Conservation (phyloP, 2,329 filamentous ascomycete species). For the Fusarium liriodendri region DNA sequence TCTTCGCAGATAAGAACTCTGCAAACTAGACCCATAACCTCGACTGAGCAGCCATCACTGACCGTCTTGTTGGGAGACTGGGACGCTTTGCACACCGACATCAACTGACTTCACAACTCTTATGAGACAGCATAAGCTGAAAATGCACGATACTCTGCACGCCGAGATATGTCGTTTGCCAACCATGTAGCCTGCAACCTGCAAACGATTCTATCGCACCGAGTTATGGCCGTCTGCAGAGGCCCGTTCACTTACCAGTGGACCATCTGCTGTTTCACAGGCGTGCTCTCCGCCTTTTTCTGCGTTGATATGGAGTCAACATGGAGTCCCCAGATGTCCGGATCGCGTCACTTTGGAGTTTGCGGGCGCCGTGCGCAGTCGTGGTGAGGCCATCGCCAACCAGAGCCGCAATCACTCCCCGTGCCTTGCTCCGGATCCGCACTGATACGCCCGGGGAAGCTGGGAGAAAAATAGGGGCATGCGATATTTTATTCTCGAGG, state of each 20-base stretch:
- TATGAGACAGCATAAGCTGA: slow-evolving; percentile 23
- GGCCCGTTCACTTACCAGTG: slow-evolving; percentile 20
- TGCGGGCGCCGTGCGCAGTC: slow-evolving; percentile 16
- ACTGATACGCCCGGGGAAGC: slow-evolving; percentile 17
- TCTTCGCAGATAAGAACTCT: neutral
- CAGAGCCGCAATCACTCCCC: neutral
- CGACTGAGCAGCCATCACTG: neutral
- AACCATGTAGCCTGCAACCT: neutral
- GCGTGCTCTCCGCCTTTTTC: slow-evolving; percentile 23
- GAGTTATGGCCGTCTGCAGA: slow-evolving; percentile 29
- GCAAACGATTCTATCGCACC: slow-evolving; percentile 17
- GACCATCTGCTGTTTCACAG: slow-evolving; percentile 32
- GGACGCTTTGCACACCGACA: slow-evolving; percentile 1
- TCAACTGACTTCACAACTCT: slow-evolving; percentile 6
- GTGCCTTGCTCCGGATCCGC: neutral
- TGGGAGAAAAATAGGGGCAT: slow-evolving; percentile 27
- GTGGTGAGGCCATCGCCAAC: slow-evolving; percentile 6
- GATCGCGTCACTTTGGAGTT: slow-evolving; percentile 22
- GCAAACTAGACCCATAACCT: neutral
- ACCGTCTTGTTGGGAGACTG: neutral
- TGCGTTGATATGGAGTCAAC: slow-evolving; percentile 14
- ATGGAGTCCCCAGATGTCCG: slow-evolving; percentile 34
- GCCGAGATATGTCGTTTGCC: slow-evolving; percentile 10
- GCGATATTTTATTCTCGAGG: slow-evolving; percentile 20
- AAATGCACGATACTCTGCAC: slow-evolving; percentile 17